Base-by-base conservation (phyloP, 164 flowering plant species). In the Kalanchoe fedtschenkoi region DNA sequence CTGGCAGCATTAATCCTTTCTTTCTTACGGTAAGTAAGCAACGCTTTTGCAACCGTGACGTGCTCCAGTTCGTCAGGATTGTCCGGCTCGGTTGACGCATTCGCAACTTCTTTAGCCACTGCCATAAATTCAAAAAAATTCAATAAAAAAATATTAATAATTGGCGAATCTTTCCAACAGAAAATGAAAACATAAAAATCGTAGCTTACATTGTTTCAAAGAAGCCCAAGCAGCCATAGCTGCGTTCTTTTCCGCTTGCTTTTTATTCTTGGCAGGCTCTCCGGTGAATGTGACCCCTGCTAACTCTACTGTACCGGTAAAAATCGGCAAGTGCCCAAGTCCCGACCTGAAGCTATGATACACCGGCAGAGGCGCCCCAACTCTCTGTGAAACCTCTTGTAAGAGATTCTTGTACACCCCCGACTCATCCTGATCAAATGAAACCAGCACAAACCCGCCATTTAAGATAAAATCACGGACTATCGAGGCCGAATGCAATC, bases 201-300 rank as follows among this genome's bases (percentile, higher is more conserved):
- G 35, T 4, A 26, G 44, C 33, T 8, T 7, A 51, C 55, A 30
- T 41, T 58, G 65, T 76, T 83, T 85, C 51, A 88, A 69, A 46
- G 89, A 65, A 58, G 85, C 77, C 96, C 96, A 88, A 46, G 96
- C 92, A 43, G 87, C 83, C 74, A 86, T 78, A 2, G 96, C 96
- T 38, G 96, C 92, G 78, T 86, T 88, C 68, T 88, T 88, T 74
- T 88, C 92, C 62, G 96, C 96, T 73, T 88, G 96, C 71, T 86
- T 88, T 78, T 86, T 88, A 13, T 82, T 86, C 75, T 84, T 88
- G 21, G 90, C 90, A 56, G 88, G 74, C 53, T 79, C 90, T 24
- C 96, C 96, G 2, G 76, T 75, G 67, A 88, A 86, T 60, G 47
- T 81, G 69, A 78, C 68, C 4, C 83, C 83, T 42, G 83, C 91